phyloP scores from a whole-genome alignment of 495 filamentous ascomycete genomes.

The Trypethelium eluteriae region DNA sequence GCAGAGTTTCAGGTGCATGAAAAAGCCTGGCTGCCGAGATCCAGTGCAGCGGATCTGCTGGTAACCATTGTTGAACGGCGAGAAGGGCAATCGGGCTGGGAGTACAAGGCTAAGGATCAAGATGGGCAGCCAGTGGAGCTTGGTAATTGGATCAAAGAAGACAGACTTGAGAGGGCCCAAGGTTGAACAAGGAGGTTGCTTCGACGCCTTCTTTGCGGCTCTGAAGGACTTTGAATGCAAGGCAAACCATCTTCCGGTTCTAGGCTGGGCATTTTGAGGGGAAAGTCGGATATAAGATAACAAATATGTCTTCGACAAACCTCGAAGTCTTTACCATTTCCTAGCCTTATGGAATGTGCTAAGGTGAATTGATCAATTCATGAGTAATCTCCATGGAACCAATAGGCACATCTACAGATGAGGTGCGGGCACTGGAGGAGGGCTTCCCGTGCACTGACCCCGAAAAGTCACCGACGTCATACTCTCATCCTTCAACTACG shows the following conservation, averaged over 20 bases:
- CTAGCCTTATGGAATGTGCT: too few relatives aligned
- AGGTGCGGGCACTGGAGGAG: background rate
- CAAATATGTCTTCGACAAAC: too few relatives aligned
- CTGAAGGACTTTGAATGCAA: background rate
- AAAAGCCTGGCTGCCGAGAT: background rate
- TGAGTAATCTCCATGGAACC: too few relatives aligned
- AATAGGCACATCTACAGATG: background rate
- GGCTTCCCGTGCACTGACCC: background rate
- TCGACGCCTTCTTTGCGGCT: too few relatives aligned
- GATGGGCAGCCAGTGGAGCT: background rate
- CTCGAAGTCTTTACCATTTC: too few relatives aligned
- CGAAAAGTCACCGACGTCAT: background rate
- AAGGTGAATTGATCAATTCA: too few relatives aligned
- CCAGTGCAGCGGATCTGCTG: background rate
- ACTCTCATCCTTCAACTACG: background rate
- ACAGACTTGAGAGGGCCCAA: too few relatives aligned
- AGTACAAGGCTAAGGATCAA: background rate
- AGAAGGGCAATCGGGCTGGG: background rate
- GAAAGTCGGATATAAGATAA: too few relatives aligned
- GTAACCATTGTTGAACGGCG: background rate
- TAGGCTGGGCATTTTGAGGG: too few relatives aligned
- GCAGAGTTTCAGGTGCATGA: background rate
- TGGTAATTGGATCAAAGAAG: conserved; percentile 7
- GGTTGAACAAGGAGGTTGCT: too few relatives aligned
- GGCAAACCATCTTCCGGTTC: background rate